Evolutionary conservation across 176 grass and related monocot species (phyloP).

Genomic region (Paspalum vaginatum): DNA sequence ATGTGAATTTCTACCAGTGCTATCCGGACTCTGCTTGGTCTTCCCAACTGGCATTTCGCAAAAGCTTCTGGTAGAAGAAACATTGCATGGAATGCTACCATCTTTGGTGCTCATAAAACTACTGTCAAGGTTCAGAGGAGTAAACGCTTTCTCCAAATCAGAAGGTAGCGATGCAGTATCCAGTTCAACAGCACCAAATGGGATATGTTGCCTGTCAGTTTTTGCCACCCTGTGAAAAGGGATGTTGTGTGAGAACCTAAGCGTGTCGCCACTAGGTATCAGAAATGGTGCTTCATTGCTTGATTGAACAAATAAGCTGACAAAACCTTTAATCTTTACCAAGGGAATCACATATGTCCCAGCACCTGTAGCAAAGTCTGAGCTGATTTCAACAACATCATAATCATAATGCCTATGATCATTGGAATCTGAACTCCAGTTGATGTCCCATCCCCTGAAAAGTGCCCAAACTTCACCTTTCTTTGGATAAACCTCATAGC

Average conservation of each 20-base stretch:
- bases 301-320: slow-evolving; percentile 57
- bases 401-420: slow-evolving; percentile 41
- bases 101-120: slow-evolving; percentile 3
- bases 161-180: slow-evolving; percentile 66
- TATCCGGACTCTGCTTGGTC: background rate
- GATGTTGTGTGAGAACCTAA: slow-evolving; percentile 73
- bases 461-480: slow-evolving; percentile 78
- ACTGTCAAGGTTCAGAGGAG: slow-evolving; percentile 38
- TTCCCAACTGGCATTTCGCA: slow-evolving; percentile 26
- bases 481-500: slow-evolving; percentile 66
- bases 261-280: slow-evolving; percentile 53
- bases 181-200: slow-evolving; percentile 64
- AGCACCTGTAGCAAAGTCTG: slow-evolving; percentile 37
- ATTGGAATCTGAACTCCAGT: slow-evolving; percentile 40
- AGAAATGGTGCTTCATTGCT: slow-evolving; percentile 47
- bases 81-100: slow-evolving; percentile 5
- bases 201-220: slow-evolving; percentile 46
- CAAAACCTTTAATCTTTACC: slow-evolving; percentile 64
- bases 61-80: slow-evolving; percentile 15
- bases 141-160: slow-evolving; percentile 49
- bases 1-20: slow-evolving; percentile 4
- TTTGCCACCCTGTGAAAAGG: slow-evolving; percentile 53
- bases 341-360: slow-evolving; percentile 53
- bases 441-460: slow-evolving; percentile 52
- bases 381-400: slow-evolving; percentile 70